Conservation (phyloP, 2,329 filamentous ascomycete species). For the Boeremia exigua region DNA sequence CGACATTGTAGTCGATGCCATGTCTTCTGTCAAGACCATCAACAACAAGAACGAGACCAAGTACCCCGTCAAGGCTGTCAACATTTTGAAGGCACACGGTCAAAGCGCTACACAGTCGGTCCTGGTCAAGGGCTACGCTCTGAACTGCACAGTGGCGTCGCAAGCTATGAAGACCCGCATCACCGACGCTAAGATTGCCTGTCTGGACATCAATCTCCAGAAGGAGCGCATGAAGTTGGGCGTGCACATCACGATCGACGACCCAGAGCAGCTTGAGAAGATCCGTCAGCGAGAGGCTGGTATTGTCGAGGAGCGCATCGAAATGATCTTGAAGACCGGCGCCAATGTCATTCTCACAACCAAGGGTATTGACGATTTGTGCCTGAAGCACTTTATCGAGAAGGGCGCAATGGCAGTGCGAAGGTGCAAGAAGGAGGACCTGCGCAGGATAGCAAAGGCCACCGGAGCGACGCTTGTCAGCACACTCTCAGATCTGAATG, state of each 20-base stretch:
- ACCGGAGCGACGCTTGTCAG: constrained; percentile 92
- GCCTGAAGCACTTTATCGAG: constrained; percentile 93
- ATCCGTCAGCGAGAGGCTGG: constrained; percentile 91
- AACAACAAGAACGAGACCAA: constrained; percentile 91
- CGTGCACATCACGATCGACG: constrained; percentile 97
- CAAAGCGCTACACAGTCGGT: constrained; percentile 89
- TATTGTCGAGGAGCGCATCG: constrained; percentile 90
- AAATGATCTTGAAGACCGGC: constrained; percentile 97
- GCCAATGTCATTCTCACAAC: constrained; percentile 97
- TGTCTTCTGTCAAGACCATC: constrained; percentile 90
- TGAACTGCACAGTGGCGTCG: constrained; percentile 98
- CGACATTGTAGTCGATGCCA: constrained; percentile 96
- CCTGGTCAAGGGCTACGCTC: constrained; percentile 91
- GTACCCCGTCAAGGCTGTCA: constrained; percentile 98
- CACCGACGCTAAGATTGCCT: constrained; percentile 93
- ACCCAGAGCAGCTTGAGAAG: constrained; percentile 96
- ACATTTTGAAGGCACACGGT: constrained; percentile 97
- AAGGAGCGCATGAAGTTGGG: constrained; percentile 99
- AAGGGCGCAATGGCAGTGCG: constrained; percentile 94
- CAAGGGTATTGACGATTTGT: constrained; percentile 97
- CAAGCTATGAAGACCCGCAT: constrained; percentile 97
- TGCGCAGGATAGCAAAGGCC: constrained; percentile 92
- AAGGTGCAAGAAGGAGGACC: constrained; percentile 97
- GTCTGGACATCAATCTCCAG: constrained; percentile 96
- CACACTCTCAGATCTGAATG: constrained; percentile 94